These are phyloP conservation scores for Tremellales sp. DNA, from an alignment of 1,284 basidiomycete genomes.

Conservation along the genomic window DNA sequence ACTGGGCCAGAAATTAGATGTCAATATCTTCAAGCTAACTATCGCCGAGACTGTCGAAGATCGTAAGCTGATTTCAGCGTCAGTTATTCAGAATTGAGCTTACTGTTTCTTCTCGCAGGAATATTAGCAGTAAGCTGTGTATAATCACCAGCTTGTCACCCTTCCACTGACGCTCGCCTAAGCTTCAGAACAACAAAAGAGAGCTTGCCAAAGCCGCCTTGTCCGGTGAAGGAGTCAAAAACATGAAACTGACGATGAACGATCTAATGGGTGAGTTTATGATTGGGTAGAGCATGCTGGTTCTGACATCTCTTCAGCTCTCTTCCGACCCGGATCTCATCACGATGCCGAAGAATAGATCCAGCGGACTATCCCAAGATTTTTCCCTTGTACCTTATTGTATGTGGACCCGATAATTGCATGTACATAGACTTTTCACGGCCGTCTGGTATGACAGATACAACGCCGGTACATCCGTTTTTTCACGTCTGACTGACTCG, in stretches of 20 bases:
- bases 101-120: conserved; percentile 17
- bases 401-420: neutral
- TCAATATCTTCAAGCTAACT: conserved; percentile 90
- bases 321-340: neutral
- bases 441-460: neutral
- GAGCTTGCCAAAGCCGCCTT: conserved; percentile 77
- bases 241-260: conserved; percentile 74
- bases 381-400: neutral
- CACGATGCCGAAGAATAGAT: neutral
- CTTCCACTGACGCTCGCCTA: neutral
- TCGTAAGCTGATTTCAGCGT: conserved; percentile 46
- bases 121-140: too few species aligned
- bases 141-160: conserved; percentile 49
- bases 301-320: conserved; percentile 9
- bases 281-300: too few species aligned
- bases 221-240: conserved; percentile 81
- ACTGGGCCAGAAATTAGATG: conserved; percentile 78
- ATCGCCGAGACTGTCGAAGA: conserved; percentile 87
- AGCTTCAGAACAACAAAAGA: conserved; percentile 84
- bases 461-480: too few species aligned
- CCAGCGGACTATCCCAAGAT: neutral
- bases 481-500: too few species aligned
- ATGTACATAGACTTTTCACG: neutral
- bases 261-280: conserved; percentile 62
- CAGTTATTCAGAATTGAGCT: neutral